These are phyloP conservation scores for Entomophthora muscae DNA, from an alignment of 371 early-diverging fungal genomes.

Conservation along the genomic window DNA sequence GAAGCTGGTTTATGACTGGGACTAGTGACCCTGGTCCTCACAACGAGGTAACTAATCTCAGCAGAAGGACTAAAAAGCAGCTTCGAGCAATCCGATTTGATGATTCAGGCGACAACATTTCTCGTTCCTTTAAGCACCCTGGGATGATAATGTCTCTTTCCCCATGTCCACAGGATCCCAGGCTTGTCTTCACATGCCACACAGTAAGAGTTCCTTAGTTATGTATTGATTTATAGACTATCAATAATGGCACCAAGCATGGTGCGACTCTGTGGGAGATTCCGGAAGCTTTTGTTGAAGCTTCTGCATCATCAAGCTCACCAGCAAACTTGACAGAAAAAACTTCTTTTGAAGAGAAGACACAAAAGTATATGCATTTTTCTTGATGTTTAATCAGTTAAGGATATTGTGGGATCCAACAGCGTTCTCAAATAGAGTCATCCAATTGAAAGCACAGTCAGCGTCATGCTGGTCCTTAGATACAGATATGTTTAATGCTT, in stretches of 20 bases:
- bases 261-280: background rate
- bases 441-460: background rate
- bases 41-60: constrained; percentile 3
- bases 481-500: background rate
- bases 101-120: background rate
- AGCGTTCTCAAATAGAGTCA: background rate
- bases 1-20: background rate
- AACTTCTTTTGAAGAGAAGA: background rate
- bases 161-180: constrained; percentile 1
- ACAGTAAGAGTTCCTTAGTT: background rate
- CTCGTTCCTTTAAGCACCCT: background rate
- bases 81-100: background rate
- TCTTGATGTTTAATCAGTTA: background rate
- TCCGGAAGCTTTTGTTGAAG: background rate
- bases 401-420: background rate
- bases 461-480: background rate
- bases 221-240: background rate
- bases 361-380: background rate
- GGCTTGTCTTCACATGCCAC: background rate
- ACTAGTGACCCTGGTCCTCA: background rate
- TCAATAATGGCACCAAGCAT: background rate
- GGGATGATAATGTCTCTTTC: background rate
- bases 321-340: background rate
- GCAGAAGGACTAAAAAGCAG: background rate
- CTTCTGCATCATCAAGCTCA: background rate